Evolutionary conservation across 164 flowering plant species (phyloP), one percentile per base, ranked within the genome.

Genomic region (Macadamia tetraphylla): DNA sequence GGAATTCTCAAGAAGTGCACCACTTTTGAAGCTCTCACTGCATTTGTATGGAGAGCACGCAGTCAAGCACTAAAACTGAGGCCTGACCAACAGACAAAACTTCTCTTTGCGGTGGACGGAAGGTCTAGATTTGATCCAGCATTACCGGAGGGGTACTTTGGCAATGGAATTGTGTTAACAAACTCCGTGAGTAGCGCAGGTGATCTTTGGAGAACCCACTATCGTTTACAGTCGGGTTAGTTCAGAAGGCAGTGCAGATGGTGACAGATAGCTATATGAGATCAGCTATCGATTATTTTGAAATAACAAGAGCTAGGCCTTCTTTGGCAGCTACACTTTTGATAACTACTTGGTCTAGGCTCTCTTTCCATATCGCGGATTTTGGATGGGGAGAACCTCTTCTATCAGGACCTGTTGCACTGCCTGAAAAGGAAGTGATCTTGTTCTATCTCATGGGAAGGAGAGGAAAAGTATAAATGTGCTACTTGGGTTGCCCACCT

Each of bases 231-330:
- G 78, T 73, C 1, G 59, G 56, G n/a, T 53, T 67, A 10, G 82
- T 86, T 40, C 83, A 80, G 49, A 70, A 81, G 9, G 79, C 83
- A 1, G 63, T 83, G 0, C 66, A 74, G 52, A 67, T 60, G 67
- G 81, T 83, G 4, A 80, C 75, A 0, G 84, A 81, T 11, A 51
- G 52, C 3, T 83, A 79, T 65, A 76, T 85, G 71, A 82, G 84
- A 69, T 83, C 86, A 0, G 82, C 81, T 9, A 81, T 85, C 2
- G 87, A 85, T 65, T 77, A 80, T 58, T 71, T 72, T 32, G 87
- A 85, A 63, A 66, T 60, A 2, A 79, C 74, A 29, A 74, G 72
- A 64, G 72, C 69, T 8, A 65, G 63, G 70, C 75, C 56, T 48
- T 64, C 67, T 30, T 35, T 64, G 51, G 61, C 67, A 40, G 52